Base-by-base conservation (phyloP, 2,329 filamentous ascomycete genomes). In the Neospermospora avenae region DNA sequence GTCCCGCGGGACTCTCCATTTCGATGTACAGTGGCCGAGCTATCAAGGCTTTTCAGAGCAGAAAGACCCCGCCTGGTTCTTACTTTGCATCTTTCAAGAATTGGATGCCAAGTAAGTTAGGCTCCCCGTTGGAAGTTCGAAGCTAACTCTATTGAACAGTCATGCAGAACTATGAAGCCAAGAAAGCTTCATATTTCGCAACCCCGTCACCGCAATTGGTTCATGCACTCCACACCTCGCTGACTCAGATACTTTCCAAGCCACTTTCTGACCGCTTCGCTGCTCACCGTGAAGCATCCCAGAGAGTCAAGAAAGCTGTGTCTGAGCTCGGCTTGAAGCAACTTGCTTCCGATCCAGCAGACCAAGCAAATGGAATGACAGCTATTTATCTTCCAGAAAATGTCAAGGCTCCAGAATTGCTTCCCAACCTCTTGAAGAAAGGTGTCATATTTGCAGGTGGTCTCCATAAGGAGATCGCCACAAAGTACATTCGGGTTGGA, bases 71-170 rank as follows among this genome's bases (percentile, higher is more conserved):
- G 13, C 90, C 93, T 1, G 83, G 86, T 20, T 90, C 92, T 22
- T 99, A 98, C 83, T 99, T 97, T 76, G 93, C 90, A 58, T 96
- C 90, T 13, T 91, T 97, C 81, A 93, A 92, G 82, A 98, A 98
- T 78, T 99, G 95, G 95, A 80, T 93, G 59, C 93, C 93, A 49
- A 95, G 88, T 91, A 81, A 70, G 84, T 76, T 14, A 39, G 42
- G 13, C 48, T 58, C 58, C 2, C 8, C 16, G 3, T n/a, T 14
- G 35, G 4, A 39, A 22, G 14, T 28, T 39, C 5, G 28, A n/a
- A 14, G 20, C 52, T 61, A 57, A 59, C 51, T 44, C 46, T 28
- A 28, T 49, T 49, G 22, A 16, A 48, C 61, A 90, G 89, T 99
- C 76, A 98, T 99, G 93, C 87, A 95, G 79, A 98, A 97, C 79